phyloP scores from a whole-genome alignment of 1,284 basidiomycete species.

The Hemileia vastatrix region DNA sequence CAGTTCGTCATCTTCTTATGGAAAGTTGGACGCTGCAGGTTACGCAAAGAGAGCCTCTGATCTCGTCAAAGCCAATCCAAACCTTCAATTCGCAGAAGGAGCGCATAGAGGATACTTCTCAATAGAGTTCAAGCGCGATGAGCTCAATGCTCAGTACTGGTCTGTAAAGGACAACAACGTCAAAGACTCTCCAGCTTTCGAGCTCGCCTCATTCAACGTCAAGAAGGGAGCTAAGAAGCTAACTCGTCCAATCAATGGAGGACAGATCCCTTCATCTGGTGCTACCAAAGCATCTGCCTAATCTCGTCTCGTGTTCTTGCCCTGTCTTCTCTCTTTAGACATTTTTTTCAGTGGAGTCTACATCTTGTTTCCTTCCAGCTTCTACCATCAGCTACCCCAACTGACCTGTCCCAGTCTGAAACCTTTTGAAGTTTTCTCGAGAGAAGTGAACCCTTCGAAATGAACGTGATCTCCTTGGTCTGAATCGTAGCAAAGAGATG shows the following conservation, averaged over 20 bases:
- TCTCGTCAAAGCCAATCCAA: constrained; percentile 50
- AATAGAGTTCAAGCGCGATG: constrained; percentile 24
- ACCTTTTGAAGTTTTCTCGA: no score
- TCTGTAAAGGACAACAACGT: constrained; percentile 54
- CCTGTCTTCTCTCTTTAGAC: no score
- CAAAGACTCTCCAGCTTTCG: constrained; percentile 50
- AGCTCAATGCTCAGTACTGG: constrained; percentile 54
- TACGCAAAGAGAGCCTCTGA: constrained; percentile 47
- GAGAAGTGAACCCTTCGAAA: no score
- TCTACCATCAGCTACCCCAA: no score
- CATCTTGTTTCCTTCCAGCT: neutral
- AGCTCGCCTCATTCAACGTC: constrained; percentile 43
- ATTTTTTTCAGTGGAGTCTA: neutral
- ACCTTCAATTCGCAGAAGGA: constrained; percentile 59
- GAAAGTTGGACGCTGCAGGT: constrained; percentile 46
- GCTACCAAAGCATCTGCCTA: no score
- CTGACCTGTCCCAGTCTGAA: no score
- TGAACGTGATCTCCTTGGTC: no score
- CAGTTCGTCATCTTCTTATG: constrained; percentile 53
- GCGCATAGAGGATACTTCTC: constrained; percentile 55
- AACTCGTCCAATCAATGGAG: constrained; percentile 53
- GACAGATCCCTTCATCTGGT: constrained; percentile 41
- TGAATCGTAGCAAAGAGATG: no score
- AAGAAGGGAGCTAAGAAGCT: constrained; percentile 51
- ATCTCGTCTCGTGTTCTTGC: no score